Conservation (phyloP, 2,329 filamentous ascomycete species). For the Helminthosporium solani region DNA sequence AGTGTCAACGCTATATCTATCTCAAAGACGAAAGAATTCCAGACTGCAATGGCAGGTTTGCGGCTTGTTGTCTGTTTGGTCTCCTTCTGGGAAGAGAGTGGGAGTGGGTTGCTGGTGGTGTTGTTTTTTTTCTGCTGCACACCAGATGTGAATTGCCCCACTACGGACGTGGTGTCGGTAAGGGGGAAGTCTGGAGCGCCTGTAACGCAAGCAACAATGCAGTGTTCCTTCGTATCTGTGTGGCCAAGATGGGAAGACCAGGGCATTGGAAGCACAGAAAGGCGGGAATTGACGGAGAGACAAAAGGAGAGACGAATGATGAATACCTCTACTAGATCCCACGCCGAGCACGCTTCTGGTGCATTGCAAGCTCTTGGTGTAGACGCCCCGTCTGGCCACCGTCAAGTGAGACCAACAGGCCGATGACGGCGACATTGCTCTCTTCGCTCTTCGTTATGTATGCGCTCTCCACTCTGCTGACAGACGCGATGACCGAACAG, state of each 20-base stretch:
- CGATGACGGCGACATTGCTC: conserved; percentile 37
- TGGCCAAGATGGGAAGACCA: neutral
- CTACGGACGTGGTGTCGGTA: conserved; percentile 20
- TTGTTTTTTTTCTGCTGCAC: conserved; percentile 23
- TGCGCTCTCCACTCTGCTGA: neutral
- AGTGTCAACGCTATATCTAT: conserved; percentile 7
- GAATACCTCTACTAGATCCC: conserved; percentile 25
- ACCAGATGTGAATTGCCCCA: conserved; percentile 25
- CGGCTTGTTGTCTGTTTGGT: too few species aligned
- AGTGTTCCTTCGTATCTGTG: too few species aligned
- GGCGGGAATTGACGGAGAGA: neutral
- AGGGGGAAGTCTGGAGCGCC: conserved; percentile 2
- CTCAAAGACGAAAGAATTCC: neutral
- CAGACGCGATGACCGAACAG: conserved; percentile 17
- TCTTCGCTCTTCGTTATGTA: neutral
- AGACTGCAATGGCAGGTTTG: neutral
- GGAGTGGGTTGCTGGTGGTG: neutral
- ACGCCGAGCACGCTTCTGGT: conserved; percentile 9
- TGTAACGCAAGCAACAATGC: neutral
- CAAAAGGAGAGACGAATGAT: conserved; percentile 13
- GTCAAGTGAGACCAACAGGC: conserved; percentile 20
- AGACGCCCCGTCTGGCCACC: conserved; percentile 16
- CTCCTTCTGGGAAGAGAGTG: conserved; percentile 9
- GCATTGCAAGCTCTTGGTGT: conserved; percentile 15
- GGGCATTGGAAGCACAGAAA: neutral